Conservation (phyloP, 2,329 filamentous ascomycete species). For the Penicillium concentricum region DNA sequence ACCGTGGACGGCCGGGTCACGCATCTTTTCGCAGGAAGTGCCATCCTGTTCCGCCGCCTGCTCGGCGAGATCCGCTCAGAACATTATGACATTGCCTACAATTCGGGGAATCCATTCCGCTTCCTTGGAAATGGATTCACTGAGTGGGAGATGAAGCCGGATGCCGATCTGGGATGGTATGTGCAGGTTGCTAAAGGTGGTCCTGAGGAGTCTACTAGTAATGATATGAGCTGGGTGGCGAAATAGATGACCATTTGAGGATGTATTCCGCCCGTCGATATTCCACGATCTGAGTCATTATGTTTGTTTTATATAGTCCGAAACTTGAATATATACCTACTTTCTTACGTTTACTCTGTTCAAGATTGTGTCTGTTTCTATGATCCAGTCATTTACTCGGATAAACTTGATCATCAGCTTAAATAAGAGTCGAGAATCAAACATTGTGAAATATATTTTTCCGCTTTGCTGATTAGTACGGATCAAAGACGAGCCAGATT, state of each 20-base stretch:
- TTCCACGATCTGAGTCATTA: neutral
- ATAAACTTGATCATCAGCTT: neutral
- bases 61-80: slow-evolving; percentile 42
- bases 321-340: neutral
- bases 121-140: slow-evolving; percentile 9
- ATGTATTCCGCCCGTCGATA: neutral
- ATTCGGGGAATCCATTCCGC: slow-evolving; percentile 2
- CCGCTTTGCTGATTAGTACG: neutral
- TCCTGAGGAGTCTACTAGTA: neutral
- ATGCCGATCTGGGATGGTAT: slow-evolving; percentile 16
- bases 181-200: neutral
- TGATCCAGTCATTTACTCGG: accelerated
- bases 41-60: slow-evolving; percentile 33
- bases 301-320: neutral
- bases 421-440: neutral
- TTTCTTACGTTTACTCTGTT: neutral
- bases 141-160: slow-evolving; percentile 12
- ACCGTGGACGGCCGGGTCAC: slow-evolving; percentile 46
- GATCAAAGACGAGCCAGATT: neutral
- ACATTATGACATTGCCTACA: slow-evolving; percentile 51
- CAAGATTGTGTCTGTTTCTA: neutral
- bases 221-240: neutral
- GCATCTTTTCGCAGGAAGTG: slow-evolving; percentile 48
- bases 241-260: neutral
- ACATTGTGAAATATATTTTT: neutral